These are phyloP conservation scores for Cicer arietinum DNA, from an alignment of 306 rosid species.

Conservation along the genomic window DNA sequence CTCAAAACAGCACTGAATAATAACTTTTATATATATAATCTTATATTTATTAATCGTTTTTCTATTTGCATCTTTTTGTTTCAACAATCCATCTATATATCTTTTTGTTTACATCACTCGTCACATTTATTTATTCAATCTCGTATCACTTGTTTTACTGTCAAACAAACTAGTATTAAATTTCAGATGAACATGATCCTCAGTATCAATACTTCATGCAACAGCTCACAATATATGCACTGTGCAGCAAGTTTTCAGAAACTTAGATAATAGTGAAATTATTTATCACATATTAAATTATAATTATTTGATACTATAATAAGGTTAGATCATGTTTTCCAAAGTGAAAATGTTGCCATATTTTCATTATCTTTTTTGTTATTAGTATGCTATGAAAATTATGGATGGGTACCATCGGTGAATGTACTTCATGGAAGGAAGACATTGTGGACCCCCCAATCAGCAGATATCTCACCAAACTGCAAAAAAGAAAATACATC, in stretches of 20 bases:
- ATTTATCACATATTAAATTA: not conserved
- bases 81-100: not conserved
- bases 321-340: not conserved
- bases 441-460: not conserved
- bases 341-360: not conserved
- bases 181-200: not conserved
- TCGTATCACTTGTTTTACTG: not conserved
- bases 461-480: not conserved
- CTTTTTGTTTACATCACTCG: not conserved
- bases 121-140: not conserved
- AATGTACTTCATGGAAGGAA: slow-evolving; percentile 12
- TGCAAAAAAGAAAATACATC: slow-evolving; percentile 7
- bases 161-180: not conserved
- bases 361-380: not conserved
- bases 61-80: not conserved
- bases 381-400: slow-evolving; percentile 5
- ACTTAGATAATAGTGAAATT: not conserved
- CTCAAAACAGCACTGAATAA: no score
- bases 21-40: no score
- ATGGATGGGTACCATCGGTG: slow-evolving; percentile 22
- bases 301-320: not conserved
- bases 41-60: not conserved
- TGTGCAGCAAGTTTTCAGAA: not conserved
- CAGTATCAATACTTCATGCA: not conserved
- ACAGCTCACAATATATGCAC: not conserved